These are phyloP conservation scores for Epichloe sylvatica DNA, from an alignment of 2,329 filamentous ascomycete genomes.

Conservation along the genomic window DNA sequence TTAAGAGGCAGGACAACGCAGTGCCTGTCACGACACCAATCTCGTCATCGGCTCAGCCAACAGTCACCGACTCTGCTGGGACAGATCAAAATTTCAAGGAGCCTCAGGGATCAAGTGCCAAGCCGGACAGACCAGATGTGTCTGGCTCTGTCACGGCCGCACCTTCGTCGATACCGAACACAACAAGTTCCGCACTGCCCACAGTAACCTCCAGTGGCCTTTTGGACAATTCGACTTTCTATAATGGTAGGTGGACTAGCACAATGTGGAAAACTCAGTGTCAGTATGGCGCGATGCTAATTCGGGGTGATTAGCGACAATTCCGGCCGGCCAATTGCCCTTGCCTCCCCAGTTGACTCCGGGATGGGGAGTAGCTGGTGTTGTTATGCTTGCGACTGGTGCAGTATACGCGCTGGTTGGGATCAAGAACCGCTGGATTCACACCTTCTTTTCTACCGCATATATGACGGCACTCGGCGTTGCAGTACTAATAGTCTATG, in stretches of 20 bases:
- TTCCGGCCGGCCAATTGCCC: slow-evolving; percentile 46
- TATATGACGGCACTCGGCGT: slow-evolving; percentile 61
- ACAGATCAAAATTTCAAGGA: not conserved
- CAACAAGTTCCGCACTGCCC: slow-evolving; percentile 1
- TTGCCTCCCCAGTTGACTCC: slow-evolving; percentile 64
- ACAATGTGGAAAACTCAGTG: not conserved
- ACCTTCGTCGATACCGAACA: not conserved
- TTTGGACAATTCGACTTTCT: slow-evolving; percentile 17
- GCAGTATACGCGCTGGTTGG: slow-evolving; percentile 59
- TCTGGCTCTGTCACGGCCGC: not conserved
- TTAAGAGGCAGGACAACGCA: slow-evolving; percentile 21
- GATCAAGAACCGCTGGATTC: slow-evolving; percentile 66
- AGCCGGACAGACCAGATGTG: not conserved
- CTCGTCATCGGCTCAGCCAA: not conserved
- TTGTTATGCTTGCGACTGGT: slow-evolving; percentile 63
- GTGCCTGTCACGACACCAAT: slow-evolving; percentile 1
- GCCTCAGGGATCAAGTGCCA: not conserved
- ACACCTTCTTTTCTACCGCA: slow-evolving; percentile 67
- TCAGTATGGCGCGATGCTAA: slow-evolving; percentile 1
- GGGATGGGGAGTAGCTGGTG: slow-evolving; percentile 64
- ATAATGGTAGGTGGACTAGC: slow-evolving; percentile 19
- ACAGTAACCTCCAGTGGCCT: slow-evolving; percentile 6
- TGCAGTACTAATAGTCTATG: slow-evolving; percentile 72
- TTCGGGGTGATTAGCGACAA: slow-evolving; percentile 23
- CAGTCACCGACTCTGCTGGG: not conserved